These are phyloP conservation scores for Ceratobasidium sp. DNA, from an alignment of 1,284 basidiomycete genomes.

Conservation along the genomic window DNA sequence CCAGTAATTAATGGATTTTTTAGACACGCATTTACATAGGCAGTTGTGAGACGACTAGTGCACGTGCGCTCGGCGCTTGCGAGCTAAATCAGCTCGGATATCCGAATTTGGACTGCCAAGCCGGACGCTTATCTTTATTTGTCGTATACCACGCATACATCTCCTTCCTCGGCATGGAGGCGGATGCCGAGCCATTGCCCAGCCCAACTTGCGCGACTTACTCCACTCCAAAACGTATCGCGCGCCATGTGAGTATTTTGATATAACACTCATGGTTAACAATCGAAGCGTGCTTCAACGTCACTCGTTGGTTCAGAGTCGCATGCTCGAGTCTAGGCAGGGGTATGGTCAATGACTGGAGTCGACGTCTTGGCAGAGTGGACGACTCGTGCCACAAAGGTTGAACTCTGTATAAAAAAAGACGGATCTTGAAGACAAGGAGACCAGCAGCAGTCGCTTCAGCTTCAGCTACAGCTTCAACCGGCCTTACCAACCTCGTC, in stretches of 20 bases:
- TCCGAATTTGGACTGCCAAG: constrained; percentile 1
- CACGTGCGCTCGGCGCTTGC: neutral
- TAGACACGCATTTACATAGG: neutral
- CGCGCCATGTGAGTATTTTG: constrained; percentile 18
- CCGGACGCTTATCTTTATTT: neutral
- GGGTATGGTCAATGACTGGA: neutral
- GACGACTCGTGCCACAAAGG: neutral
- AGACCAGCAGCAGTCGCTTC: constrained; percentile 38
- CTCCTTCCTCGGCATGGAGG: constrained; percentile 14
- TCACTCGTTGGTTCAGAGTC: neutral
- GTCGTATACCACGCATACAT: constrained; percentile 18
- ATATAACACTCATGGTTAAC: neutral
- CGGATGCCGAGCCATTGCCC: constrained; percentile 8
- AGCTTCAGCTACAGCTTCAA: constrained; percentile 12
- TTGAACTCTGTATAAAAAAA: constrained; percentile 3
- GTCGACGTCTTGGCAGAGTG: neutral
- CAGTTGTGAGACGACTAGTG: no score
- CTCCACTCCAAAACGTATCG: neutral
- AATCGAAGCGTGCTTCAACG: neutral
- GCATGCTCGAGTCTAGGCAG: neutral
- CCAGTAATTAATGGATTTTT: neutral
- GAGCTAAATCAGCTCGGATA: neutral
- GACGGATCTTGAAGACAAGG: neutral
- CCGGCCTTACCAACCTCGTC: constrained; percentile 1
- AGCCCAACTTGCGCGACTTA: neutral